Percentiles rank a stretch among this genome's conserved stretches.
Evolutionary conservation across 192 early-diverging fungal species (phyloP).

Genomic region (Coemansia sp.): DNA sequence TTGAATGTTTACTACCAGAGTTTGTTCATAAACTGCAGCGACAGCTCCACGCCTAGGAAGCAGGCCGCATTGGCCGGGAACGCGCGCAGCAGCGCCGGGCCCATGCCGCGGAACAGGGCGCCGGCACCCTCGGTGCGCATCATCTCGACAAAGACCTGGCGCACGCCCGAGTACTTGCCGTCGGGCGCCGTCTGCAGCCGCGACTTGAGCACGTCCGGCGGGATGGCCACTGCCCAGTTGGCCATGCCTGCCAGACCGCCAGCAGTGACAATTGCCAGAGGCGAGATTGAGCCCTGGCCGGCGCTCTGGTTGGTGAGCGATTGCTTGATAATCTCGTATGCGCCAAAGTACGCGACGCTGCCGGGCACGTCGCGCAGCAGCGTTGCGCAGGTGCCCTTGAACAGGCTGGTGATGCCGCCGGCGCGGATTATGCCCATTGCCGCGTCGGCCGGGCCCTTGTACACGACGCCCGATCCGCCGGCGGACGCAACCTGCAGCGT

Average conservation of each 20-base stretch:
- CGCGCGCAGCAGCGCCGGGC: conserved; percentile 74
- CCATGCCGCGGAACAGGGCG: conserved; percentile 79
- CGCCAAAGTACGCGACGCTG: conserved; percentile 92
- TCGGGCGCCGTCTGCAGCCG: conserved; percentile 65
- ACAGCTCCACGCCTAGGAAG: conserved; percentile 61
- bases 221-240: conserved; percentile 80
- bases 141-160: conserved; percentile 54
- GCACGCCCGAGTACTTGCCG: conserved; percentile 50
- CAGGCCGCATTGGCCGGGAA: conserved; percentile 84
- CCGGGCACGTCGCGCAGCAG: conserved; percentile 90
- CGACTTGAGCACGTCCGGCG: conserved; percentile 86
- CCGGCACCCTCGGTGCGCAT: conserved; percentile 55
- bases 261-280: conserved; percentile 82
- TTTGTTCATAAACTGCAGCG: conserved; percentile 47
- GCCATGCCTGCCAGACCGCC: conserved; percentile 98
- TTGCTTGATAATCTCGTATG: conserved; percentile 85
- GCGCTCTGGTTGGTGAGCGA: conserved; percentile 59
- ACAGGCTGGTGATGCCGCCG: conserved; percentile 82
- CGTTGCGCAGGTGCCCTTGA: conserved; percentile 92
- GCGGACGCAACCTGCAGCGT: conserved; percentile 70
- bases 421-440: conserved; percentile 76
- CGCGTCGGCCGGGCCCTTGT: conserved; percentile 91
- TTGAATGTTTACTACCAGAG: conserved; percentile 19
- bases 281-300: conserved; percentile 70
- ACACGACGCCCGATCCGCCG: conserved; percentile 50